phyloP scores from a whole-genome alignment of 331 rosid genomes.

The Stylosanthes scabra region DNA sequence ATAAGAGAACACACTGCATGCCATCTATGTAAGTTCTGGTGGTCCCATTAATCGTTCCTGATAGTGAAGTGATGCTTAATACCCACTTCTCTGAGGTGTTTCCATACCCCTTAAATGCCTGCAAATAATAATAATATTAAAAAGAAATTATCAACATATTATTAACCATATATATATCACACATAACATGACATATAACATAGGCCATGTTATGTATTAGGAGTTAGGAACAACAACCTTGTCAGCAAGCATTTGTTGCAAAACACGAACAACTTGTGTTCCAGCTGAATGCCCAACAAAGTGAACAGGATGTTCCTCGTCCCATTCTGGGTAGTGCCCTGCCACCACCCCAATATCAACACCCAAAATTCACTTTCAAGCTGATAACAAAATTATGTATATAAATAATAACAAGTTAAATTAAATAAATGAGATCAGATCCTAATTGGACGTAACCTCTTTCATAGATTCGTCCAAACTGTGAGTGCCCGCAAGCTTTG shows the following conservation, averaged over 20 bases:
- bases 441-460: conserved; percentile 45
- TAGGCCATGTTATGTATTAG: no score
- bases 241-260: conserved; percentile 98
- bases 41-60: conserved; percentile 85
- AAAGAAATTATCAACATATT: no score
- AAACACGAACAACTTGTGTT: conserved; percentile 91
- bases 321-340: conserved; percentile 98
- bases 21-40: conserved; percentile 83
- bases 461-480: conserved; percentile 68
- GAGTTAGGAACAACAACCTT: conserved; percentile 62
- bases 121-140: conserved; percentile 6
- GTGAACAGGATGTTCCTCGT: conserved; percentile 93
- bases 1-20: conserved; percentile 63
- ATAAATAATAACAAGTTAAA: conserved; percentile 21
- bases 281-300: conserved; percentile 98
- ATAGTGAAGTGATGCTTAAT: conserved; percentile 66
- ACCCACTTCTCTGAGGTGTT: conserved; percentile 75
- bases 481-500: conserved; percentile 74
- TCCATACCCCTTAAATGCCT: conserved; percentile 71
- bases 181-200: background rate
- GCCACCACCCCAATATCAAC: conserved; percentile 34
- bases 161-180: no score
- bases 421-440: conserved; percentile 34
- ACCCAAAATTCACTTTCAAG: background rate
- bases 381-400: background rate